phyloP scores from a whole-genome alignment of 108 stramenopile species.

The Discostella pseudostelligera region DNA sequence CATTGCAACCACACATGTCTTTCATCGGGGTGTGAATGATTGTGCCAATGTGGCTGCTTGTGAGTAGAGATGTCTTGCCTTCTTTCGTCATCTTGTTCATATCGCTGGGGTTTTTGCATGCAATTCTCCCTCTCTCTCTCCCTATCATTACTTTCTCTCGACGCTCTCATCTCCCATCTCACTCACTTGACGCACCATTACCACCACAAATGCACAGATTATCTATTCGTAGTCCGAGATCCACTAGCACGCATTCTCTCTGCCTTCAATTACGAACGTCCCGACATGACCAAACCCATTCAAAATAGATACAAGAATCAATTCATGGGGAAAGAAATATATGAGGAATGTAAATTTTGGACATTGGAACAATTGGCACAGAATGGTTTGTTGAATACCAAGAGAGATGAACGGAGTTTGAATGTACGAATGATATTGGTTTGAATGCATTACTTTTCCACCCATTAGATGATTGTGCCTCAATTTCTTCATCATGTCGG shows the following conservation, averaged over 20 bases:
- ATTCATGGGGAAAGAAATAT: slow-evolving; percentile 11
- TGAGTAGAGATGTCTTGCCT: not conserved
- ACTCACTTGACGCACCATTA: no score
- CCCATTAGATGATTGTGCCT: no score
- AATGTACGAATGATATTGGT: not conserved
- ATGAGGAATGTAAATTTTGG: slow-evolving; percentile 24
- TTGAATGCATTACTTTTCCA: not conserved
- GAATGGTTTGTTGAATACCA: slow-evolving; percentile 18
- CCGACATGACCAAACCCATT: slow-evolving; percentile 5
- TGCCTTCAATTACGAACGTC: slow-evolving; percentile 40
- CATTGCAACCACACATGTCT: slow-evolving; percentile 26
- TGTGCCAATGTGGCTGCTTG: slow-evolving; percentile 31
- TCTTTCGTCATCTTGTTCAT: no score
- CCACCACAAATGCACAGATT: no score
- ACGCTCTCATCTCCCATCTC: no score
- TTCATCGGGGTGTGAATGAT: slow-evolving; percentile 38
- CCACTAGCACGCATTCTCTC: slow-evolving; percentile 29
- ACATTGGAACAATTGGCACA: slow-evolving; percentile 22
- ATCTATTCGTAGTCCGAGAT: slow-evolving; percentile 38
- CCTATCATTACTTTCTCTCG: not conserved
- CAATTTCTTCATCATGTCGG: no score
- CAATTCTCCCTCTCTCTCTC: not conserved
- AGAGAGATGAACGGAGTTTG: not conserved
- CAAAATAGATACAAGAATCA: not conserved
- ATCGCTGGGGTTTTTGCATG: no score